Base-by-base conservation (phyloP, 768 basidiomycete genomes). In the Suillus decipiens region DNA sequence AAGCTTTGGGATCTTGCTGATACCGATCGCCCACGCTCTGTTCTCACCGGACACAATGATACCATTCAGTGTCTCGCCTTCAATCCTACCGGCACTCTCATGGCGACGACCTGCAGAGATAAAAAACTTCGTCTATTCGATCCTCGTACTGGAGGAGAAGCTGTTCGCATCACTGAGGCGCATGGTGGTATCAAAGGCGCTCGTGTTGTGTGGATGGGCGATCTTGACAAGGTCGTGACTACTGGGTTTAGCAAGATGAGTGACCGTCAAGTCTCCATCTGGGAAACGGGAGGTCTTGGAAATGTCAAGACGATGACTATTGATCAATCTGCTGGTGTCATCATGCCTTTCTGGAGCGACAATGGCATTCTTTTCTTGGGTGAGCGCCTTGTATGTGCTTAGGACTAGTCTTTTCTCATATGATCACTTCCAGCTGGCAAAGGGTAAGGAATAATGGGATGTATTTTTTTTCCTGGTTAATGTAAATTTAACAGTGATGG, bases 271-370 rank as follows among this genome's bases (percentile, higher is more conserved):
- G 82, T 95, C 39, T 83, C 81, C 61, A 77, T 99, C 50, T 99
- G 96, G 96, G 95, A 99, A 72, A 86, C 92, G 2, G 85, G 89
- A 11, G 82, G 86, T 15, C 75, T 99, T 60, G 81, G 76, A 45
- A 94, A 86, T 72, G 68, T 95, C 66, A 96, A 94, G 79, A 93
- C 86, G 63, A 78, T 87, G 60, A 82, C 81, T 15, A 79, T 99
- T 64, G 96, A 99, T 75, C 94, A 96, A 74, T 89, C 89, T 43
- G 88, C 95, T 59, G 96, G 96, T 43, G 93, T 96, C 11, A 75
- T 96, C 48, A 99, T 99, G 95, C 96, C 96, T 2, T 97, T 97
- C 87, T 99, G 93, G 89, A 88, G 86, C 47, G 95, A 96, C 68
- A 98, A 96, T 74, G 90, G 92, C 68, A 90, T 97, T 60, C 78